phyloP scores from a whole-genome alignment of 2,329 filamentous ascomycete genomes.

The Boeremia exigua region DNA sequence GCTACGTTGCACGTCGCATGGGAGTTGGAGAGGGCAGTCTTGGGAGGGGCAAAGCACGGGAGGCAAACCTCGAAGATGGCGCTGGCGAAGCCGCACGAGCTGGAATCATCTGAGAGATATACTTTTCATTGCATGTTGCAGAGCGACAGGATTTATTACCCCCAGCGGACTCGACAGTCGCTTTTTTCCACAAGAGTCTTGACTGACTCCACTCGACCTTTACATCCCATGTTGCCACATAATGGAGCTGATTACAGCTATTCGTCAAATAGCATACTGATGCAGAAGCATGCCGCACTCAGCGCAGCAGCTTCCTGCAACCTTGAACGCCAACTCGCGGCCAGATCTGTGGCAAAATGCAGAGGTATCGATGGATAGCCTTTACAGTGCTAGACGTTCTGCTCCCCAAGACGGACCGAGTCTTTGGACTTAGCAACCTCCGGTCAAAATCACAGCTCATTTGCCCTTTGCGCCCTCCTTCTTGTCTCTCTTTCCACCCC shows the following conservation, averaged over 20 bases:
- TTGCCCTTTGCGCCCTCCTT: slow-evolving; percentile 26
- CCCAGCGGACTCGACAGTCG: background rate
- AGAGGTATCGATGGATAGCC: background rate
- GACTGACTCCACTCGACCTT: background rate
- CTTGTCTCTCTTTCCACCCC: slow-evolving; percentile 67
- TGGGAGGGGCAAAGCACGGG: slow-evolving; percentile 63
- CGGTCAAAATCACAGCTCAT: background rate
- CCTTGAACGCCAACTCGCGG: background rate
- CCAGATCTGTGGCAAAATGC: slow-evolving; percentile 10
- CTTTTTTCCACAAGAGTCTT: background rate
- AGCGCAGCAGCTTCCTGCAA: background rate
- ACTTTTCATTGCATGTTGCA: slow-evolving; percentile 6
- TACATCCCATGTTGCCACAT: background rate
- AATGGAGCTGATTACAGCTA: background rate
- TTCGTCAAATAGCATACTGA: background rate
- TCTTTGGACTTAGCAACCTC: background rate
- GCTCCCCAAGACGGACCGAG: background rate
- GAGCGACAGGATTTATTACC: slow-evolving; percentile 2
- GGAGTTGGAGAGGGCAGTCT: slow-evolving; percentile 85
- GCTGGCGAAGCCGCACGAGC: slow-evolving; percentile 68
- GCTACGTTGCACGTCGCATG: slow-evolving; percentile 95
- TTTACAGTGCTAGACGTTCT: slow-evolving; percentile 4
- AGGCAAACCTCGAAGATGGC: slow-evolving; percentile 61
- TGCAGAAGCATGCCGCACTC: background rate
- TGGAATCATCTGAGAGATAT: slow-evolving; percentile 39